A percentile compares a stretch with the other conserved stretches of the same genome.
Conservation (phyloP, 352 stramenopile genomes). For the Pythium biforme region DNA sequence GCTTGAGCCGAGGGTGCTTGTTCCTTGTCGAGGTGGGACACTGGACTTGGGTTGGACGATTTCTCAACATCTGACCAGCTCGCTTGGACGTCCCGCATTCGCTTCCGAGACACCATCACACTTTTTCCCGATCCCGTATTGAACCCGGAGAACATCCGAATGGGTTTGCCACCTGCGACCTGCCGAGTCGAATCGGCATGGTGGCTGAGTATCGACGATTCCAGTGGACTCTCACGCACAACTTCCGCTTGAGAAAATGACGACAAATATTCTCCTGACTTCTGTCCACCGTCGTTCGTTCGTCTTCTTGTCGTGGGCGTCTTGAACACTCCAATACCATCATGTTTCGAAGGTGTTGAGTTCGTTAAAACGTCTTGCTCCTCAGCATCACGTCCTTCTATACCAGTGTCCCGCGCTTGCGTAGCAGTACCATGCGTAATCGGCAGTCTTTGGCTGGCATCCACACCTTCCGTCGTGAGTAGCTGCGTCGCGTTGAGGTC, state of each 20-base stretch:
- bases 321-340: neutral
- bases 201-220: neutral
- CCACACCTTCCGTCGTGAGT: neutral
- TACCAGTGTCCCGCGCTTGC: neutral
- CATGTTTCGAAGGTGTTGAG: neutral
- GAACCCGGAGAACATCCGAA: neutral
- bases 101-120: constrained; percentile 7
- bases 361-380: neutral
- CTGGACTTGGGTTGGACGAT: neutral
- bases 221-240: constrained; percentile 9
- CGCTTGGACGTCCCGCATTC: neutral
- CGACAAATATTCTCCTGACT: neutral
- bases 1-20: neutral
- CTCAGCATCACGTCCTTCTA: neutral
- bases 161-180: neutral
- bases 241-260: constrained; percentile 1
- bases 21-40: neutral
- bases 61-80: neutral
- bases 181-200: neutral
- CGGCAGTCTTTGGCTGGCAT: neutral
- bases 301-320: neutral
- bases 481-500: neutral
- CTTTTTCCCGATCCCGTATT: constrained; percentile 6
- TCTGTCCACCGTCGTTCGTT: neutral
- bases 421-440: neutral